Percentiles rank a stretch among this genome's conserved stretches.
These are phyloP conservation scores for Rhizodiscina lignyota DNA, from an alignment of 495 filamentous ascomycete species.

Conservation along the genomic window DNA sequence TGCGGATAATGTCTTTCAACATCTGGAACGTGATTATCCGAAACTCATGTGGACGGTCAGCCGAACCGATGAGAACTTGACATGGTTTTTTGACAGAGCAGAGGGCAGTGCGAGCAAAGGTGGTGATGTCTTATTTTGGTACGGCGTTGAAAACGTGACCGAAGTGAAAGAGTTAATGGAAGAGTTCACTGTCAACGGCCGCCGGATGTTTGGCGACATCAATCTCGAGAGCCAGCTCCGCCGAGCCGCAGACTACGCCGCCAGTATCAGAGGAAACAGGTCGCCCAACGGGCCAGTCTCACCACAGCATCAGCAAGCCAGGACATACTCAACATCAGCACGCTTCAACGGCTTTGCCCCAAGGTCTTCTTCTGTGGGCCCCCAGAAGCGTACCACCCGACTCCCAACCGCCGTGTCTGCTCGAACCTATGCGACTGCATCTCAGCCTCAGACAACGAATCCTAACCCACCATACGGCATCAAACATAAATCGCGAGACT, in stretches of 20 bases:
- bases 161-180: constrained; percentile 76
- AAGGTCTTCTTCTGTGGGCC: too few species aligned
- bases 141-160: constrained; percentile 70
- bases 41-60: constrained; percentile 95
- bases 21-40: constrained; percentile 82
- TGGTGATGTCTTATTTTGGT: constrained; percentile 93
- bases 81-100: constrained; percentile 97
- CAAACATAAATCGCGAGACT: constrained; percentile 72
- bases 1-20: constrained; percentile 91
- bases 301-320: constrained; percentile 7
- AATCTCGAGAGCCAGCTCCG: constrained; percentile 76
- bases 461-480: constrained; percentile 94
- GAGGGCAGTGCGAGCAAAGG: constrained; percentile 75
- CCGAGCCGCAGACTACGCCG: constrained; percentile 52
- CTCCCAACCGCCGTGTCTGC: background rate
- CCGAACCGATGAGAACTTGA: constrained; percentile 90
- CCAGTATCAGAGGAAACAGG: constrained; percentile 32
- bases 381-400: too few species aligned
- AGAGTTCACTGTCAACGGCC: constrained; percentile 70
- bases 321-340: constrained; percentile 11
- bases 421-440: constrained; percentile 13
- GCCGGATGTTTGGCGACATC: constrained; percentile 78
- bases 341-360: background rate
- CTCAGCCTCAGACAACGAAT: constrained; percentile 64
- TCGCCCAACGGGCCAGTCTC: background rate